Percentiles rank a stretch among this genome's conserved stretches.
These are phyloP conservation scores for Chaetomium cochliodes DNA, from an alignment of 495 filamentous ascomycete species.

Conservation along the genomic window DNA sequence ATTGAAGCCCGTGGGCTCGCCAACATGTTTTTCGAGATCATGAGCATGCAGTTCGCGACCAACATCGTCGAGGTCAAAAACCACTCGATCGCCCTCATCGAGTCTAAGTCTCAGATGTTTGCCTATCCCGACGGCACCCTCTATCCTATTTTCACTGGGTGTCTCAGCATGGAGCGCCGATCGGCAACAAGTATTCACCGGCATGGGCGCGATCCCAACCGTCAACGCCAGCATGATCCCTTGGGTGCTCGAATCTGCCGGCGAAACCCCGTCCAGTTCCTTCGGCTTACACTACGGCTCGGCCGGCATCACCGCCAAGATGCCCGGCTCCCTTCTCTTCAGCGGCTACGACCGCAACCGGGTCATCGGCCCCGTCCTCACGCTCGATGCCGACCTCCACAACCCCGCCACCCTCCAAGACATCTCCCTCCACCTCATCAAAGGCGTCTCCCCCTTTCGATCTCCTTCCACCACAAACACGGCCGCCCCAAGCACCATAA, in stretches of 20 bases:
- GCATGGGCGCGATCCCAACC: background rate
- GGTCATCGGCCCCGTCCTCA: background rate
- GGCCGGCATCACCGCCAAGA: background rate
- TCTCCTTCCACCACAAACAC: background rate
- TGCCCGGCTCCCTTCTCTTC: constrained; percentile 11
- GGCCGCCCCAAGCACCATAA: background rate
- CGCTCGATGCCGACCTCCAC: background rate
- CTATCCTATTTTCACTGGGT: constrained; percentile 15
- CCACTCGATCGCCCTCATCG: constrained; percentile 8
- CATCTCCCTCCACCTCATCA: constrained; percentile 3
- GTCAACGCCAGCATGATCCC: constrained; percentile 14
- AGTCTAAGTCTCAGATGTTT: background rate
- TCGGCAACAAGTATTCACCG: background rate
- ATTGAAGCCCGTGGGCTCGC: background rate
- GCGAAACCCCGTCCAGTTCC: background rate
- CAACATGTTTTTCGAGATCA: background rate
- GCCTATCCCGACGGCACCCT: background rate
- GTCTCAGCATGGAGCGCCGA: constrained; percentile 5
- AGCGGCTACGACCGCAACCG: constrained; percentile 19
- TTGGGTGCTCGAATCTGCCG: background rate
- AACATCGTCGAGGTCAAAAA: background rate
- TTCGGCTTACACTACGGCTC: constrained; percentile 13
- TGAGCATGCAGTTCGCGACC: background rate
- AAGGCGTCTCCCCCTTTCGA: constrained; percentile 12
- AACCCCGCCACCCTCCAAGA: background rate